Percentiles rank a stretch among this genome's conserved stretches.
Conservation (phyloP, 805 yeast genomes). For the Komagataella kurtzmanii region DNA sequence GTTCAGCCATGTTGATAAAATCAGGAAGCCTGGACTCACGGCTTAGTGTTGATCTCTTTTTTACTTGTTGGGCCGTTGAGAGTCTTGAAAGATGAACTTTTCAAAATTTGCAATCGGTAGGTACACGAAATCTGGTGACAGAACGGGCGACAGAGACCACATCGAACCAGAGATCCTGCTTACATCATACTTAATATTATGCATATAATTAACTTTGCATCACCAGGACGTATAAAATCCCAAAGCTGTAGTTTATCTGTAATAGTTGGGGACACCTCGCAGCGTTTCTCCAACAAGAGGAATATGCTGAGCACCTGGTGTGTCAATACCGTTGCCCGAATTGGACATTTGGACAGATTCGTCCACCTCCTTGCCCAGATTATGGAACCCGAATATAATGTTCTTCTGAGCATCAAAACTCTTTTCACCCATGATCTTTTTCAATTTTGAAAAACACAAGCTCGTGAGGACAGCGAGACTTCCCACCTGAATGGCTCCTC, state of each 20-base stretch:
- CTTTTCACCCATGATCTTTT: constrained; percentile 11
- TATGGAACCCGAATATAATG: constrained; percentile 18
- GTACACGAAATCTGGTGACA: background rate
- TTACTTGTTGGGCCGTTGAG: constrained; percentile 1
- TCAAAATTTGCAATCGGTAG: background rate
- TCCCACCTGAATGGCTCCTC: constrained; percentile 37
- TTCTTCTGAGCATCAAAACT: constrained; percentile 11
- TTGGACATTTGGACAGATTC: background rate
- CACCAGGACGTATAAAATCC: no score
- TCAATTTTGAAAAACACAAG: constrained; percentile 50
- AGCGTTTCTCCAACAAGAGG: background rate
- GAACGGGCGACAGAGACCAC: background rate
- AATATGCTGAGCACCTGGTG: background rate
- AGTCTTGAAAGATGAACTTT: constrained; percentile 1
- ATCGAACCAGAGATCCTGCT: background rate
- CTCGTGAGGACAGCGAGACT: constrained; percentile 51
- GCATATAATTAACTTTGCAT: background rate
- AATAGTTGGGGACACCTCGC: background rate
- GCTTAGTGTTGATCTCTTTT: constrained; percentile 1
- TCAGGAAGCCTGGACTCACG: background rate
- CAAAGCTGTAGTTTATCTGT: background rate
- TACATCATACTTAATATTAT: background rate
- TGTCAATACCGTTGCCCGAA: background rate
- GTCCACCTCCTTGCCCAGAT: constrained; percentile 4
- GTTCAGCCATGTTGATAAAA: background rate